Evolutionary conservation across 495 filamentous ascomycete species (phyloP).

Genomic region (Neurospora sp.): DNA sequence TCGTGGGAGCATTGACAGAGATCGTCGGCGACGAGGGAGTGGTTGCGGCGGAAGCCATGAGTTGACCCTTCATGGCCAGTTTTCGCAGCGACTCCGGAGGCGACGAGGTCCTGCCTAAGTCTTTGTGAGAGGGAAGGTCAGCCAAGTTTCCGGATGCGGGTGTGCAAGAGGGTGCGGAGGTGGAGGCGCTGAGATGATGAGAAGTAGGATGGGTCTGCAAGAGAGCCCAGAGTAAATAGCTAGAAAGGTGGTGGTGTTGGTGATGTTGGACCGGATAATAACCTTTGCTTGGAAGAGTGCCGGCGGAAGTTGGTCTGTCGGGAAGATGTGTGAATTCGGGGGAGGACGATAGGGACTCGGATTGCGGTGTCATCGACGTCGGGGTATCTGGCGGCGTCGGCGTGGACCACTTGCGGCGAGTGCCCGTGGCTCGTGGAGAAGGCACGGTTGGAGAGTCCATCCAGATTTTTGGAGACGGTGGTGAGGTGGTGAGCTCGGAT

Average conservation of each 20-base stretch:
- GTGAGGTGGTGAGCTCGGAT: background rate
- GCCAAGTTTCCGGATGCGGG: constrained; percentile 12
- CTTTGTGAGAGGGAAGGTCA: constrained; percentile 13
- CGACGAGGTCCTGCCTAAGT: constrained; percentile 16
- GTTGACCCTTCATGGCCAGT: constrained; percentile 40
- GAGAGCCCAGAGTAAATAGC: constrained; percentile 1
- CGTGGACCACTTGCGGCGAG: background rate
- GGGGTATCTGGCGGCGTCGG: background rate
- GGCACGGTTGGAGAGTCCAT: background rate
- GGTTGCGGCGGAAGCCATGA: constrained; percentile 18
- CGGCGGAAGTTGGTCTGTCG: background rate
- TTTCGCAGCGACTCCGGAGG: constrained; percentile 33
- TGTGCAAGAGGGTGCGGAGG: background rate
- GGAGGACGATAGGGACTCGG: background rate
- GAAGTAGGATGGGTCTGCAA: background rate
- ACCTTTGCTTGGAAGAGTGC: constrained; percentile 10
- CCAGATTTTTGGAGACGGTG: background rate
- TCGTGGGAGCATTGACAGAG: constrained; percentile 5
- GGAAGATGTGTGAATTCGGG: background rate
- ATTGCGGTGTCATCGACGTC: background rate
- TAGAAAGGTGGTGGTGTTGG: background rate
- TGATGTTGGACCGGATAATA: background rate
- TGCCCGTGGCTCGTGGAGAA: background rate
- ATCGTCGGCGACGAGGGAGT: constrained; percentile 23
- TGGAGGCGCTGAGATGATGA: background rate